These are phyloP conservation scores for Naganishia antarctica DNA, from an alignment of 768 basidiomycete species.

Conservation along the genomic window DNA sequence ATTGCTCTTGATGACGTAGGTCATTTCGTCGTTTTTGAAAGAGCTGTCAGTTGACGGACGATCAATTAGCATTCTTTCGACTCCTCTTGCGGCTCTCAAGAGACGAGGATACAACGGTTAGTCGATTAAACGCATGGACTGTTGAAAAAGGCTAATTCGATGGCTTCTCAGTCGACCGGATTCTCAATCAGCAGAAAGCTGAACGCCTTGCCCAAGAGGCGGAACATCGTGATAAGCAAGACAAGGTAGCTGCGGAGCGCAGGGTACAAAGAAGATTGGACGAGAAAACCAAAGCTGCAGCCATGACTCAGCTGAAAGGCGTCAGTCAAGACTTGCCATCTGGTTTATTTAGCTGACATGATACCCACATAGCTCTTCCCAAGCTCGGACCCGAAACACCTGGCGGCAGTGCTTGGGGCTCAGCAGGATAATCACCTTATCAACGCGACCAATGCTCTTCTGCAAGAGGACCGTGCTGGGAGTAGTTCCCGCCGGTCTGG, in stretches of 20 bases:
- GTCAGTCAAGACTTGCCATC: neutral
- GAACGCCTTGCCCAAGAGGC: constrained; percentile 53
- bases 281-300: constrained; percentile 6
- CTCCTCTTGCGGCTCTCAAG: constrained; percentile 73
- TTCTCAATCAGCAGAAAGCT: constrained; percentile 74
- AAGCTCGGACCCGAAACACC: constrained; percentile 31
- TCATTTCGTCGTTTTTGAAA: neutral
- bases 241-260: constrained; percentile 27
- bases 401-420: constrained; percentile 24
- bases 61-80: constrained; percentile 64
- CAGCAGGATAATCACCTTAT: constrained; percentile 31
- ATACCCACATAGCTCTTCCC: constrained; percentile 36
- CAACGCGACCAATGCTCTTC: constrained; percentile 34
- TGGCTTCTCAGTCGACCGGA: constrained; percentile 69
- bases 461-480: constrained; percentile 17
- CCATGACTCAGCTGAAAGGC: constrained; percentile 15
- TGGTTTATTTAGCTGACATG: neutral
- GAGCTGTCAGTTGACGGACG: neutral
- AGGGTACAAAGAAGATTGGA: neutral
- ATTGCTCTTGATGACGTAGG: constrained; percentile 73
- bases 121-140: neutral
- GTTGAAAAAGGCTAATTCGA: neutral
- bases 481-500: neutral
- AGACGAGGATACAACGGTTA: constrained; percentile 57
- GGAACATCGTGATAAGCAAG: constrained; percentile 23